phyloP scores from a whole-genome alignment of 768 basidiomycete species.

The Macrolepiota dolichaula region DNA sequence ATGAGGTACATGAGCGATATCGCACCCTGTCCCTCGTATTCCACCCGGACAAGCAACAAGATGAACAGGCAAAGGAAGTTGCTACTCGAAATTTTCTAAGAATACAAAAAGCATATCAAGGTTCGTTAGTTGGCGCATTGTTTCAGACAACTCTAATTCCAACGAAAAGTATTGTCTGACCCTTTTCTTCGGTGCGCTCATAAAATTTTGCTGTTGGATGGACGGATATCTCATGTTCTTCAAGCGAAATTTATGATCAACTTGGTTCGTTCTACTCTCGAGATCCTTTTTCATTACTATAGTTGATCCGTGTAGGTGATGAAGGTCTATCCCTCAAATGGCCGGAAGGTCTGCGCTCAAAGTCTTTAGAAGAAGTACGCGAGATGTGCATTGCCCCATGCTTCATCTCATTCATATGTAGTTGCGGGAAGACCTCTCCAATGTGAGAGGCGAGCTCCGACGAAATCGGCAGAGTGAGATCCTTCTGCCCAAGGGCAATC shows the following conservation, averaged over 20 bases:
- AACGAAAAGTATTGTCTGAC: slow-evolving; percentile 62
- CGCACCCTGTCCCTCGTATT: slow-evolving; percentile 69
- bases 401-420: slow-evolving; percentile 18
- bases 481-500: slow-evolving; percentile 42
- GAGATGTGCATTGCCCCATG: not conserved
- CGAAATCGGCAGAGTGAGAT: slow-evolving; percentile 33
- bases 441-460: slow-evolving; percentile 34
- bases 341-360: slow-evolving; percentile 28
- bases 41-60: slow-evolving; percentile 82
- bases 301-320: slow-evolving; percentile 20
- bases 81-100: slow-evolving; percentile 70
- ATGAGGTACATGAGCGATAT: slow-evolving; percentile 75
- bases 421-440: slow-evolving; percentile 43
- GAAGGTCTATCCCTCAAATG: slow-evolving; percentile 25
- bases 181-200: slow-evolving; percentile 56
- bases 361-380: slow-evolving; percentile 46
- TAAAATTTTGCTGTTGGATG: not conserved
- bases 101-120: slow-evolving; percentile 83
- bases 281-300: not conserved
- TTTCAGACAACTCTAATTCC: not conserved
- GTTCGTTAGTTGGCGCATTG: slow-evolving; percentile 29
- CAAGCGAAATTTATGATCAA: slow-evolving; percentile 71
- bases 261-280: slow-evolving; percentile 44
- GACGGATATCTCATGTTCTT: not conserved
- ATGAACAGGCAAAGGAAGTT: slow-evolving; percentile 48